Conservation (phyloP, 208 protist species). For the Crithidia acanthocephali region DNA sequence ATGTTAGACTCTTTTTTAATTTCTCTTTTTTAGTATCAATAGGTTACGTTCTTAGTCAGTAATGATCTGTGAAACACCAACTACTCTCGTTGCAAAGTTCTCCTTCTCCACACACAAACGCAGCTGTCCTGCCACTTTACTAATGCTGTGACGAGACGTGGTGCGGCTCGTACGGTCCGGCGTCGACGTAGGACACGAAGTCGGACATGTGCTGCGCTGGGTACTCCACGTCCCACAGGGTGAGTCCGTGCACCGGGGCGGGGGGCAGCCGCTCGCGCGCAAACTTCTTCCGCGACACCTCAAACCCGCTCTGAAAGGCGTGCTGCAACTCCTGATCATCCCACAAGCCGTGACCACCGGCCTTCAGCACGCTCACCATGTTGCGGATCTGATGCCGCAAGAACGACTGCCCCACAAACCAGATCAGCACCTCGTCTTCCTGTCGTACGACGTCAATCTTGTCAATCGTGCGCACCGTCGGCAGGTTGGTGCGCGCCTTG, state of each 20-base stretch:
- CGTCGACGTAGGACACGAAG: constrained; percentile 75
- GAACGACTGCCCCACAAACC: constrained; percentile 87
- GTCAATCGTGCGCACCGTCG: constrained; percentile 84
- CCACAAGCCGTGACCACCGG: constrained; percentile 78
- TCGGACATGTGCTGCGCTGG: constrained; percentile 63
- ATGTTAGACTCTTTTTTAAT: too few species aligned
- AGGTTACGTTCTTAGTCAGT: too few species aligned
- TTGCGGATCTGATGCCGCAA: constrained; percentile 89
- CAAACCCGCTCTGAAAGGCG: constrained; percentile 73
- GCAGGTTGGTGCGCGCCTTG: constrained; percentile 73
- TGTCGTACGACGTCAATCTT: constrained; percentile 83
- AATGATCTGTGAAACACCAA: too few species aligned
- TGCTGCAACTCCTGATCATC: constrained; percentile 82
- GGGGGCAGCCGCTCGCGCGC: constrained; percentile 69
- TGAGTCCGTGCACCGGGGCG: constrained; percentile 81
- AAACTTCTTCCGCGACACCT: constrained; percentile 76
- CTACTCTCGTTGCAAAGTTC: too few species aligned
- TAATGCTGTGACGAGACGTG: constrained; percentile 43
- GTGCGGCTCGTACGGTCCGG: constrained; percentile 74
- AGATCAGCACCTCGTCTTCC: constrained; percentile 89
- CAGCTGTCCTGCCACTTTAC: background rate
- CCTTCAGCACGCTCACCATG: constrained; percentile 88
- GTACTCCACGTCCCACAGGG: constrained; percentile 90
- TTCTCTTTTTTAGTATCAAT: too few species aligned
- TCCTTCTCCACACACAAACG: too few species aligned